Base-by-base conservation (phyloP, 495 filamentous ascomycete genomes). In the Penicillium bialowiezense region DNA sequence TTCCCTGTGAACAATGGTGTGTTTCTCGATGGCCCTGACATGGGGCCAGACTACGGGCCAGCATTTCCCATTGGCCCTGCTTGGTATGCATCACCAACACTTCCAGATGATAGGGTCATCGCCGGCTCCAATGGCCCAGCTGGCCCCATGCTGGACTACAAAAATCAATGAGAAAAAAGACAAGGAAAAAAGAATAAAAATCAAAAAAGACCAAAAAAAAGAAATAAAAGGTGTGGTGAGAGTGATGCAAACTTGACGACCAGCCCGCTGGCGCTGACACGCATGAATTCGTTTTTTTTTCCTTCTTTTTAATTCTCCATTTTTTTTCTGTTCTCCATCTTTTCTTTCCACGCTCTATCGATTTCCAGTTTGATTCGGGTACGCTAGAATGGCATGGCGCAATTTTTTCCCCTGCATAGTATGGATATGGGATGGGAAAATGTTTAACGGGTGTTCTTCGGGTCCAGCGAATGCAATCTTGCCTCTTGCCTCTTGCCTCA, bases 1-100 rank as follows among this genome's bases (percentile, higher is more conserved):
- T 48, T 63, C 19, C 54, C 59, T 17, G 52, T 29, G 17, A 19
- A 37, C 31, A 53, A 63, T 42, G 23, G 54, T 36, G 40, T 65
- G 9, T 66, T 68, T 33, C 53, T 51, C 34, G 56, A 63, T 41
- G 46, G 56, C 36, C 23, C 23, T 4, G 54, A 55, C 18, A 48
- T 50, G 19, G 35, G 17, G 8, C 44, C 55, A 23, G 61, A 62
- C n/a, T 54, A 47, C 34, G 44, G 50, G 3, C 20, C 19, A 14
- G 31, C 55, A 17, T 50, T 64, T 13, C 58, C 63, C 39, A 37
- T 51, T 32, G 59, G 53, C 8, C 48, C 51, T 15, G 41, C 52
- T 14, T 64, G 62, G 63, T 44, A 54, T 51, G 48, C 38, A 4
- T 20, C 34, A 14, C 13, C 3, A 12, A 23, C 34, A 14, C 14